Percentiles rank a stretch among this genome's conserved stretches.
Conservation (phyloP, 805 yeast species). For the Wickerhamia fluorescens region DNA sequence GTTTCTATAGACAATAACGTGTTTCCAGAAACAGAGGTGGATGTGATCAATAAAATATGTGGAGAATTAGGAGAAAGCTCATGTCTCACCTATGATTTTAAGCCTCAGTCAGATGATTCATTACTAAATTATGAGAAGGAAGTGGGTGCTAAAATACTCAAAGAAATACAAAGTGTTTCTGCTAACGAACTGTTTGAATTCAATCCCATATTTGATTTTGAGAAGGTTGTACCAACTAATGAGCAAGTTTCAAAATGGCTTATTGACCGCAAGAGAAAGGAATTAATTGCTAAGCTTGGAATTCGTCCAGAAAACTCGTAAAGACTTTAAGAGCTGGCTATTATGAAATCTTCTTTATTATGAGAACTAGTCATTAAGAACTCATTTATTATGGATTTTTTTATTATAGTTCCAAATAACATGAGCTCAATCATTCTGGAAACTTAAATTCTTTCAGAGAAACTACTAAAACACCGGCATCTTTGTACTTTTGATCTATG, state of each 20-base stretch:
- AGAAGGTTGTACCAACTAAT: conserved; percentile 20
- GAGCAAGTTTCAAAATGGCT: conserved; percentile 40
- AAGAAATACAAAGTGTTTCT: conserved; percentile 4
- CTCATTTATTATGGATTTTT: too few species aligned
- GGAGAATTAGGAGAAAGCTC: conserved; percentile 8
- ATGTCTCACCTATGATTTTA: too few species aligned
- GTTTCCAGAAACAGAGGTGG: conserved; percentile 1
- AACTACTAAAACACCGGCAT: conserved; percentile 23
- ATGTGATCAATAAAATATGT: conserved; percentile 8
- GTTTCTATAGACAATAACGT: not conserved
- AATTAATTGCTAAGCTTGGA: conserved; percentile 32
- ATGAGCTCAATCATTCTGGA: too few species aligned
- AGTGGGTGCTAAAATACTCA: conserved; percentile 14
- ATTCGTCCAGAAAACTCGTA: conserved; percentile 16
- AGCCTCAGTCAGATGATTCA: conserved; percentile 7
- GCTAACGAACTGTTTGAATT: conserved; percentile 4
- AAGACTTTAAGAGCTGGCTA: conserved; percentile 58
- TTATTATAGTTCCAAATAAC: too few species aligned
- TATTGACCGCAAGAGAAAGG: conserved; percentile 38
- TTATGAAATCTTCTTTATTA: too few species aligned
- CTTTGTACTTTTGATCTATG: conserved; percentile 26
- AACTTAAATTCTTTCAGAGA: too few species aligned
- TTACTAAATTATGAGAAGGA: conserved; percentile 22
- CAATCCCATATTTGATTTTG: conserved; percentile 15
- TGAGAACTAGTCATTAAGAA: too few species aligned